Conservation (phyloP, 768 basidiomycete genomes). For the Suillus subaureus region DNA sequence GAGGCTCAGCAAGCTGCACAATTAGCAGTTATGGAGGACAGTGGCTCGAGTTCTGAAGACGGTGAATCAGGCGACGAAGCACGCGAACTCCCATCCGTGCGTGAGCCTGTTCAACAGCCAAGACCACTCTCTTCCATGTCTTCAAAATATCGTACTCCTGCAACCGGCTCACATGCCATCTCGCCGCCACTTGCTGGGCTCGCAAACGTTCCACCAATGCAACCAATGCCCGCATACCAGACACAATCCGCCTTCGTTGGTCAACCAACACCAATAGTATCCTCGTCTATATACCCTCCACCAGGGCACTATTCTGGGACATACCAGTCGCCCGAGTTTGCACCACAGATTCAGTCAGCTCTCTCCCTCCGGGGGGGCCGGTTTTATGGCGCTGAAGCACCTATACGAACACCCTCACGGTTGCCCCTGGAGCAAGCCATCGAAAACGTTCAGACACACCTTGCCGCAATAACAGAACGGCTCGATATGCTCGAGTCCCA, state of each 20-base stretch:
- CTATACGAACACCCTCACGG: conserved; percentile 48
- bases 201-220: conserved; percentile 55
- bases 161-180: conserved; percentile 60
- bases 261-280: conserved; percentile 39
- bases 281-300: conserved; percentile 39
- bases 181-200: conserved; percentile 53
- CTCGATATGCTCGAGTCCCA: conserved; percentile 64
- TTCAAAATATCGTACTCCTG: conserved; percentile 79
- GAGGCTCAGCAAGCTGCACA: conserved; percentile 17
- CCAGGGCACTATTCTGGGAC: conserved; percentile 40
- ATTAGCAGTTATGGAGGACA: conserved; percentile 23
- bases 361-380: conserved; percentile 39
- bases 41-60: conserved; percentile 47
- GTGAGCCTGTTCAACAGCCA: conserved; percentile 39
- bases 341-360: conserved; percentile 39
- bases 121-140: conserved; percentile 81
- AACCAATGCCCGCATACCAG: conserved; percentile 72
- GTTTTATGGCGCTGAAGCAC: conserved; percentile 33
- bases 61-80: conserved; percentile 51
- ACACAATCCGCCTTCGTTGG: conserved; percentile 75
- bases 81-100: conserved; percentile 41
- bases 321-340: conserved; percentile 42
- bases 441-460: conserved; percentile 77
- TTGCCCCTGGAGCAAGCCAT: conserved; percentile 67
- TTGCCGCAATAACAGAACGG: conserved; percentile 82